Conservation (phyloP, 208 protist species). For the Herpetomonas tarakana region DNA sequence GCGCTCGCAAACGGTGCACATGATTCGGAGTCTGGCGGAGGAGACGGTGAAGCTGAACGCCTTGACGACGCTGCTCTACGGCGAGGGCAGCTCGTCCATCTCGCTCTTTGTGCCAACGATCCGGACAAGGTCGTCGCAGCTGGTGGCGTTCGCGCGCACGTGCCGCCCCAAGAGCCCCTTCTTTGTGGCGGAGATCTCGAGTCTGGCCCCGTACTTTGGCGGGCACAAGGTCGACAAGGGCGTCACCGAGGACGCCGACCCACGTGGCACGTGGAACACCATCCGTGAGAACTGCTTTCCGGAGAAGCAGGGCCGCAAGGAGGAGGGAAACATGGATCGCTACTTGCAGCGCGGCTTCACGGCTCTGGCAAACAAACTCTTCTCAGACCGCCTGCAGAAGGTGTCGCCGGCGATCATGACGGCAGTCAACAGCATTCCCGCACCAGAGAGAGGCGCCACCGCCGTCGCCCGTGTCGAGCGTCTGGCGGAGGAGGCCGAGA, state of each 20-base stretch:
- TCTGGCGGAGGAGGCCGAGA: slow-evolving; percentile 37
- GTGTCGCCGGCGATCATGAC: slow-evolving; percentile 72
- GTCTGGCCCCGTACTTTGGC: slow-evolving; percentile 67
- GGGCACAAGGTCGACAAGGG: slow-evolving; percentile 60
- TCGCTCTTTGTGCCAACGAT: slow-evolving; percentile 85
- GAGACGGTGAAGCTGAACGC: slow-evolving; percentile 80
- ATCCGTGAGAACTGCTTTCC: slow-evolving; percentile 78
- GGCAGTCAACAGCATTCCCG: slow-evolving; percentile 72
- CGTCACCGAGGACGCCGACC: slow-evolving; percentile 54
- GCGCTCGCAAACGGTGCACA: slow-evolving; percentile 75
- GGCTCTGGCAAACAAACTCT: slow-evolving; percentile 85
- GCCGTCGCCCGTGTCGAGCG: slow-evolving; percentile 31
- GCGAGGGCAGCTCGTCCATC: slow-evolving; percentile 87
- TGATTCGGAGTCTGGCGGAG: slow-evolving; percentile 85
- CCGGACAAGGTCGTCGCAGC: slow-evolving; percentile 64
- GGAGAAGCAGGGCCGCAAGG: slow-evolving; percentile 40
- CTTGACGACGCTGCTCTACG: slow-evolving; percentile 84
- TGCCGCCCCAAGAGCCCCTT: slow-evolving; percentile 91
- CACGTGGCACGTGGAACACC: slow-evolving; percentile 62
- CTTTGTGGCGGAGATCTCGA: slow-evolving; percentile 81
- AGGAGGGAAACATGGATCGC: slow-evolving; percentile 69
- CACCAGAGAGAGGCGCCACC: slow-evolving; percentile 35
- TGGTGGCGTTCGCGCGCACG: slow-evolving; percentile 85
- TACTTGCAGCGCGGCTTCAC: slow-evolving; percentile 79
- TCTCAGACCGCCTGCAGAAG: slow-evolving; percentile 81